phyloP scores from a whole-genome alignment of 2,329 filamentous ascomycete genomes.

The Nothopassalora personata region DNA sequence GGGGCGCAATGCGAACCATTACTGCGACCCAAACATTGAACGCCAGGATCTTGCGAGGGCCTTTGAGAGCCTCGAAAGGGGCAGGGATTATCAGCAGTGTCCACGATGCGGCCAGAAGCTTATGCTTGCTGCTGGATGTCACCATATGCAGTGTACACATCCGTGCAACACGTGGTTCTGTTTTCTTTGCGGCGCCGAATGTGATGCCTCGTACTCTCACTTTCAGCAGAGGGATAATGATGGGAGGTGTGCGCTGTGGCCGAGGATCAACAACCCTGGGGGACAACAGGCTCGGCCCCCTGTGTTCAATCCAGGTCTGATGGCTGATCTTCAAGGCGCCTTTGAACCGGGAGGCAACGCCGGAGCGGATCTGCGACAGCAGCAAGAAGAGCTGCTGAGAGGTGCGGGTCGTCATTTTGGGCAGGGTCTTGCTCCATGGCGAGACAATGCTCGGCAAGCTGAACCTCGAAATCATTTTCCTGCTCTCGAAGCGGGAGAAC shows the following conservation, averaged over 20 bases:
- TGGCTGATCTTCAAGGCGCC: not conserved
- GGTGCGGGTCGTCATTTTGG: not conserved
- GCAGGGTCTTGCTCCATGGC: not conserved
- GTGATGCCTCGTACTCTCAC: not conserved
- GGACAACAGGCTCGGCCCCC: too few species aligned
- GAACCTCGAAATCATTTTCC: not conserved
- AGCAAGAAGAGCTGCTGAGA: not conserved
- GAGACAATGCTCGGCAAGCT: not conserved
- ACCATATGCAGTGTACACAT: not conserved
- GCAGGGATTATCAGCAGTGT: not conserved
- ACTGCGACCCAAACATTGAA: not conserved
- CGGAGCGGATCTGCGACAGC: not conserved
- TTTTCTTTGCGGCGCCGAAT: conserved; percentile 4
- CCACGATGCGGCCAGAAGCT: not conserved
- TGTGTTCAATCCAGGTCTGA: not conserved
- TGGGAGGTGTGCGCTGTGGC: not conserved
- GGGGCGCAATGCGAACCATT: not conserved
- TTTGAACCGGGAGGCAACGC: not conserved
- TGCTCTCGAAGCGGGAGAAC: not conserved
- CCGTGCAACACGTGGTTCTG: not conserved
- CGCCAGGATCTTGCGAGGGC: not conserved
- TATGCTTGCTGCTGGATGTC: not conserved
- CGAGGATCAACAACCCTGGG: not conserved
- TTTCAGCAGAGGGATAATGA: not conserved
- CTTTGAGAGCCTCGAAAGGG: not conserved